Evolutionary conservation across 1,284 basidiomycete species (phyloP), one percentile per base, ranked within the genome.

Genomic region (Cerioporus squamosus): DNA sequence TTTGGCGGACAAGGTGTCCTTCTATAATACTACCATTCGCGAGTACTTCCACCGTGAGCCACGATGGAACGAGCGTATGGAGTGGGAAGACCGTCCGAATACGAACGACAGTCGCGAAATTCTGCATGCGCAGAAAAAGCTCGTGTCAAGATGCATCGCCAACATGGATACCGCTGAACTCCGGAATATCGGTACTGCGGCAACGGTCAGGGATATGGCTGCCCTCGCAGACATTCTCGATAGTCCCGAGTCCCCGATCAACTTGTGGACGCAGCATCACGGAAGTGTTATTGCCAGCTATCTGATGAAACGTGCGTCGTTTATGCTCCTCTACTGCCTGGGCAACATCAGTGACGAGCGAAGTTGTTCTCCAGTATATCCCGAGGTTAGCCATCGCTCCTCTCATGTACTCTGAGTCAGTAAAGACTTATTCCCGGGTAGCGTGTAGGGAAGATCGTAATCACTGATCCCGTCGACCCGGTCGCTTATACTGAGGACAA

Each of bases 241-340:
- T 14, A 45, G 53, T 7, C 49, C 49, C 4, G 57, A 53, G 12
- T 24, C 39, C n/a, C 36, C 36, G 17, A 45, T 59, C 24, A 48
- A 59, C 24, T 50, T 45, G n/a, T 53, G 45, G 40, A 53, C 53
- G 4, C n/a, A 55, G 24, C 24, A 9, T n/a, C 38, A 59, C 22
- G 57, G 57, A 9, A 52, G 53, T n/a, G 20, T 55, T 12, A 54
- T 55, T 24, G 57, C 53, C 3, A 55, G 43, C 44, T 55, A 58
- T 36, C 33, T 58, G 33, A 58, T 58, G 29, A 47, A 58, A 22
- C 44, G 56, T 58, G 12, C 31, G 56, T 43, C 5, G 12, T 18
- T 10, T 29, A 5, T 29, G 29, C 5, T 29, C 29, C 29, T 29
- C 29, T 5, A 29, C 5, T 29, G 5, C 29, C 29, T 29, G 29